Base-by-base conservation (phyloP, 345 rosid genomes). In the Citrus sp. region DNA sequence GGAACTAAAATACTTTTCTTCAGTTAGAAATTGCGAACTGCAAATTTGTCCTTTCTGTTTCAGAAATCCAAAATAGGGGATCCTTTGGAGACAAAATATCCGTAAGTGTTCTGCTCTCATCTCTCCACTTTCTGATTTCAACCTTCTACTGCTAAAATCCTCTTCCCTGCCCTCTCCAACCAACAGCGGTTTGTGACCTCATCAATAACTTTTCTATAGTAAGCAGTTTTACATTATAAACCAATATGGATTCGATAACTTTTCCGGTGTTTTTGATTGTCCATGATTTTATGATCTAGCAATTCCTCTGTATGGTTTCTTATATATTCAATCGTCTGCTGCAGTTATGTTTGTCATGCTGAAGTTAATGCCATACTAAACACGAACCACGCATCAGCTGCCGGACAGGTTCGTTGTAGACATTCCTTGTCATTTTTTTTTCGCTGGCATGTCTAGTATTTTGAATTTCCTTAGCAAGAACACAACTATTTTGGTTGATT, bases 311-410 rank as follows among this genome's bases (percentile, higher is more conserved):
- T 2, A 27, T 34, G 27, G 18, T 69, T 49, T 21, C 77, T 75
- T 28, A 67, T 40, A 18, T 68, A 40, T 78, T 25, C 27, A 59
- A 54, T 77, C 18, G 34, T 72, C 46, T 72, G 5, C 75, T 87
- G 81, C 79, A 95, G 99, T 66, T 95, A 92, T 84, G 99, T 95
- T 61, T 95, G 98, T 84, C 99, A 93, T 80, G 99, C 99, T 77
- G 99, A 95, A 89, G 95, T 93, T 74, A 95, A 93, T 88, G 98
- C 98, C 76, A 92, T 95, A 76, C 88, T 95, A 75, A 95, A 95
- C 85, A 95, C 91, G 60, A 93, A 95, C 81, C 98, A 95, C 70
- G 96, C 99, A 71, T 91, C 98, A 74, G 97, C 96, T 13, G 90
- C 85, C 4, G 97, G 97, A 68, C 99, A 92, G 91, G 99, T 92